These are phyloP conservation scores for Cadophora malorum DNA, from an alignment of 2,329 filamentous ascomycete genomes.

Conservation along the genomic window DNA sequence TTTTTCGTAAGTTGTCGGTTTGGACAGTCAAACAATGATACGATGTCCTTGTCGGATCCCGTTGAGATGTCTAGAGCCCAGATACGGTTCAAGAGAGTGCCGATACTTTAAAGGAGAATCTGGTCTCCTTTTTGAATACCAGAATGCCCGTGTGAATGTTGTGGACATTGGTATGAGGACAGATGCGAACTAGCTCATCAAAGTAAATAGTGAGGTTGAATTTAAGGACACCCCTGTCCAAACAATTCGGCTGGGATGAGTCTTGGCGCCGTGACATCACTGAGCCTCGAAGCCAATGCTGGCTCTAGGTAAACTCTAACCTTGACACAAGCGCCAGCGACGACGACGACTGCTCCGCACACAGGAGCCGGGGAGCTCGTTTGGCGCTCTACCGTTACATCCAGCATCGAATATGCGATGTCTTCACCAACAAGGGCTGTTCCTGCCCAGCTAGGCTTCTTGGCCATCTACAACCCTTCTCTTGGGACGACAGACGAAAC, in stretches of 20 bases:
- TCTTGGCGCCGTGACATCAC: slow-evolving; percentile 16
- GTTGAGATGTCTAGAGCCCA: too few species aligned
- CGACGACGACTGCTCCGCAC: background rate
- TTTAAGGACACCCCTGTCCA: background rate
- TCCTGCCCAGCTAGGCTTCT: slow-evolving; percentile 86
- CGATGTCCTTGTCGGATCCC: too few species aligned
- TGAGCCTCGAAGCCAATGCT: background rate
- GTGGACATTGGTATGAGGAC: background rate
- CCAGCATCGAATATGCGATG: slow-evolving; percentile 39
- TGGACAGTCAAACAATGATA: too few species aligned
- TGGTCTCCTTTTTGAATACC: background rate
- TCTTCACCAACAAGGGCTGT: slow-evolving; percentile 39
- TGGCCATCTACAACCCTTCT: slow-evolving; percentile 94
- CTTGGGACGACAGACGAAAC: slow-evolving; percentile 67
- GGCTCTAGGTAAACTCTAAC: background rate
- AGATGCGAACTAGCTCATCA: background rate
- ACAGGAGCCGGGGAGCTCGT: background rate
- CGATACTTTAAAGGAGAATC: too few species aligned
- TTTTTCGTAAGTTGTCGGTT: too few species aligned
- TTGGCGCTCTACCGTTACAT: background rate
- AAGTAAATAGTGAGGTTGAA: background rate
- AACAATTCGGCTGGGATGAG: background rate
- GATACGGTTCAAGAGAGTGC: too few species aligned
- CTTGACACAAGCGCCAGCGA: background rate
- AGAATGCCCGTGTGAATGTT: background rate